Conservation (phyloP, 768 basidiomycete genomes). For the Macrocybe gigantea region DNA sequence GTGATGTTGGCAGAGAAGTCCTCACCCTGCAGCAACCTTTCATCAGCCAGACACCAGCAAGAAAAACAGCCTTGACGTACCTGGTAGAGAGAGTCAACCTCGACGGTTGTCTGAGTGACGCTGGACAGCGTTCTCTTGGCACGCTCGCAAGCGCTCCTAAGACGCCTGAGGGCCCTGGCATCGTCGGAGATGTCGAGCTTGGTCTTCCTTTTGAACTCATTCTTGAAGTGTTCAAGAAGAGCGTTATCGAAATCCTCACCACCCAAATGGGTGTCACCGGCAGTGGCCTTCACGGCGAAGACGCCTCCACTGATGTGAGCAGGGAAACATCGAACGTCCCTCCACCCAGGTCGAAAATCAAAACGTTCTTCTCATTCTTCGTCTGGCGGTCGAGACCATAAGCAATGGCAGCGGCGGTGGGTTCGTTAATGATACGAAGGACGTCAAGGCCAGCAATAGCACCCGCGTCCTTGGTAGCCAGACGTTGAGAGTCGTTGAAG, state of each 20-base stretch:
- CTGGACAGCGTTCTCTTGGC: conserved; percentile 98
- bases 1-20: conserved; percentile 99
- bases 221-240: conserved; percentile 97
- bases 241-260: conserved; percentile 99
- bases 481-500: conserved; percentile 99
- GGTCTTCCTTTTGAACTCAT: conserved; percentile 97
- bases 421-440: conserved; percentile 99
- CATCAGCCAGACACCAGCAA: conserved; percentile 3
- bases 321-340: conserved; percentile 99
- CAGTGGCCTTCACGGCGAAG: conserved; percentile 98
- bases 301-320: conserved; percentile 95
- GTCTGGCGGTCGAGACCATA: conserved; percentile 97
- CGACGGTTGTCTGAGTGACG: conserved; percentile 97
- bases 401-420: conserved; percentile 98
- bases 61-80: conserved; percentile 31
- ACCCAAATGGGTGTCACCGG: conserved; percentile 98
- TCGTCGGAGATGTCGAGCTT: conserved; percentile 97
- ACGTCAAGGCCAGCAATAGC: conserved; percentile 97
- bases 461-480: conserved; percentile 99
- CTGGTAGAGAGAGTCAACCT: conserved; percentile 98
- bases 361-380: conserved; percentile 93
- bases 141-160: conserved; percentile 97
- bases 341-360: conserved; percentile 99
- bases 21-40: conserved; percentile 56
- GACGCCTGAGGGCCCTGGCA: conserved; percentile 91